Evolutionary conservation across 2,329 filamentous ascomycete genomes (phyloP).

Genomic region (Pseudohalonectria lignicola): DNA sequence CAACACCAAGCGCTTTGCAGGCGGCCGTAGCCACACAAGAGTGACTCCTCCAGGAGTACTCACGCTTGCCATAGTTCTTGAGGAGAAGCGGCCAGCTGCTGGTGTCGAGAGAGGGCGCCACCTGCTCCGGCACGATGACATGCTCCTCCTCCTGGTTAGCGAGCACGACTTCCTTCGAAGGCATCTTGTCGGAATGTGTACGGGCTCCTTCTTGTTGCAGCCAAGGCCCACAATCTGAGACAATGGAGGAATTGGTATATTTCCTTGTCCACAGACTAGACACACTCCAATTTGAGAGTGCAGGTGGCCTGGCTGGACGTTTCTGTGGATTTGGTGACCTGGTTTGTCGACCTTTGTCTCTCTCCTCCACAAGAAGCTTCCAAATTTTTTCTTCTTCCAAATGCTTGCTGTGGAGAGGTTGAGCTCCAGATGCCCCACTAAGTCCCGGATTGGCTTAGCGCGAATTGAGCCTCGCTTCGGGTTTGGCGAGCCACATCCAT

Average conservation of each 20-base stretch:
- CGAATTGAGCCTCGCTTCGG: no score
- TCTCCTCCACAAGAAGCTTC: background rate
- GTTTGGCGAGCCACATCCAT: no score
- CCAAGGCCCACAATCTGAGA: slow-evolving; percentile 1
- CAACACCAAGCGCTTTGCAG: no score
- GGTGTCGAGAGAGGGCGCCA: slow-evolving; percentile 68
- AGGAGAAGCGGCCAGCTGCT: slow-evolving; percentile 87
- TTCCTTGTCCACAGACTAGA: slow-evolving; percentile 3
- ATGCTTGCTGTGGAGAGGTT: no score
- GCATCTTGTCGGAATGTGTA: no score
- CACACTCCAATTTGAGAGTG: background rate
- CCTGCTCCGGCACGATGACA: slow-evolving; percentile 84
- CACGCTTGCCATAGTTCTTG: slow-evolving; percentile 92
- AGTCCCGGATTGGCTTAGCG: no score
- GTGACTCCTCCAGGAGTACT: no score
- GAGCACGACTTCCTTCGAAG: background rate
- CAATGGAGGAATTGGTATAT: background rate
- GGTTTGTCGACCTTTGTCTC: no score
- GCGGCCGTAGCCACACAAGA: no score
- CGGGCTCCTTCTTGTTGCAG: no score
- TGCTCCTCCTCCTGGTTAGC: slow-evolving; percentile 43
- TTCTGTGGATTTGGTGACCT: no score
- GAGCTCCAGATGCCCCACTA: no score
- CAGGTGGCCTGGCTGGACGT: slow-evolving; percentile 2
- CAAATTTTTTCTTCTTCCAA: slow-evolving; percentile 3